Percentiles rank a stretch among this genome's conserved stretches.
Evolutionary conservation across 441 rosid species (phyloP).

Genomic region (Euphorbia celastroides): DNA sequence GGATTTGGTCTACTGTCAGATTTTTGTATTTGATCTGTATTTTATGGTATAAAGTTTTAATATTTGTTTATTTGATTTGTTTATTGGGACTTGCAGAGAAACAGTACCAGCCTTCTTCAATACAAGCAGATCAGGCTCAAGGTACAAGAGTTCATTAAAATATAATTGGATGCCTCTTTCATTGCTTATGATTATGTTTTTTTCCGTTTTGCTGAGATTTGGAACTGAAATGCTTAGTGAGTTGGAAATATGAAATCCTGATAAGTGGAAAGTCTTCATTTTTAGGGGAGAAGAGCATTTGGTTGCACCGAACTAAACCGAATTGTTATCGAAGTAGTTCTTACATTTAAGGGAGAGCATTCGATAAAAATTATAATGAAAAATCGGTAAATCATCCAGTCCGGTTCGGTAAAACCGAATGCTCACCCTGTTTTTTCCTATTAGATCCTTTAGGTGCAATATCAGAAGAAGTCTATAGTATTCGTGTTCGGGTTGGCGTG

Average conservation of each 20-base stretch:
- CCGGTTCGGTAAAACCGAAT: too few species aligned
- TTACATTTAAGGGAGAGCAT: too few species aligned
- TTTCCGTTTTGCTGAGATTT: background rate
- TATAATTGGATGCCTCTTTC: background rate
- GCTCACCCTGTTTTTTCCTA: too few species aligned
- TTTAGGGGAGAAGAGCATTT: too few species aligned
- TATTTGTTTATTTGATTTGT: slow-evolving; percentile 3
- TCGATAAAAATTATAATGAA: too few species aligned
- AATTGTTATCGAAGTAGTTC: too few species aligned
- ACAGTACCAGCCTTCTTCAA: slow-evolving; percentile 40
- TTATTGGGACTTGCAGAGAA: slow-evolving; percentile 31
- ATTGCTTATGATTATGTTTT: background rate
- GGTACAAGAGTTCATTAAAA: slow-evolving; percentile 24
- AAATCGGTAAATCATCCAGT: too few species aligned
- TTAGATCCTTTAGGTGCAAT: slow-evolving; percentile 1
- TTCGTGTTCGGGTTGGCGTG: slow-evolving; percentile 5
- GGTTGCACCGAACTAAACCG: too few species aligned
- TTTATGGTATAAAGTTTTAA: background rate
- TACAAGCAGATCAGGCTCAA: slow-evolving; percentile 33
- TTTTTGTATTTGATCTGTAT: background rate
- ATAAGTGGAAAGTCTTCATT: background rate
- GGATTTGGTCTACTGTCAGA: background rate
- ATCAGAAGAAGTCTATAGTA: background rate
- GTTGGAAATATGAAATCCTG: background rate
- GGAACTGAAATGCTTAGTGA: background rate